Evolutionary conservation across 805 yeast genomes (phyloP).

Genomic region (Candida ponderosae): DNA sequence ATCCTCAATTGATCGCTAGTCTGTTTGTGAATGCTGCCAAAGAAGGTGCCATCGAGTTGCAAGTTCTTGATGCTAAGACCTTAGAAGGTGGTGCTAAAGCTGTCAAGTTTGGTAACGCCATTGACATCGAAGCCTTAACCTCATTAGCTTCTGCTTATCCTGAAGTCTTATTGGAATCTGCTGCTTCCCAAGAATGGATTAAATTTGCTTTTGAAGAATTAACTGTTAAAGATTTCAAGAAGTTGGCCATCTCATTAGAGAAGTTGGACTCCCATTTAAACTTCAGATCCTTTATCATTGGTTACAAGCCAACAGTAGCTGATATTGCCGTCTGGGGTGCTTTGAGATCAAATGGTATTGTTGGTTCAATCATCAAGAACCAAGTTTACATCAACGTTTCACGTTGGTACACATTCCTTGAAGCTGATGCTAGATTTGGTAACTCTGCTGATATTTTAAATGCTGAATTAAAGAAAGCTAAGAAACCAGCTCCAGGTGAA

Average conservation of each 20-base stretch:
- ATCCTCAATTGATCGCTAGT: slow-evolving; percentile 71
- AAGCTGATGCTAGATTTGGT: slow-evolving; percentile 60
- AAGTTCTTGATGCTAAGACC: slow-evolving; percentile 67
- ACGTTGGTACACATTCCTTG: slow-evolving; percentile 86
- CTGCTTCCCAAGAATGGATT: slow-evolving; percentile 52
- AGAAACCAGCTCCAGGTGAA: slow-evolving; percentile 45
- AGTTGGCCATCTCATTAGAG: slow-evolving; percentile 69
- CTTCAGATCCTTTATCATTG: slow-evolving; percentile 73
- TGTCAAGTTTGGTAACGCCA: slow-evolving; percentile 34
- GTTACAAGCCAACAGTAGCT: slow-evolving; percentile 60
- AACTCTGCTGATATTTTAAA: slow-evolving; percentile 58
- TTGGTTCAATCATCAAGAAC: slow-evolving; percentile 84
- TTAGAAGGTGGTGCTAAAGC: slow-evolving; percentile 44
- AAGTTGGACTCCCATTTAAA: slow-evolving; percentile 76
- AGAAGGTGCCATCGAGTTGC: slow-evolving; percentile 46
- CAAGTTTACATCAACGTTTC: slow-evolving; percentile 79
- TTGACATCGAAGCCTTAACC: slow-evolving; percentile 37
- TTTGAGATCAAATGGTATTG: slow-evolving; percentile 85
- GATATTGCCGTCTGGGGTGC: slow-evolving; percentile 93
- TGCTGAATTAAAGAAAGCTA: slow-evolving; percentile 64
- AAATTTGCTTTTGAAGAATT: slow-evolving; percentile 60
- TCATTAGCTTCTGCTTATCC: slow-evolving; percentile 49
- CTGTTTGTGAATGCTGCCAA: slow-evolving; percentile 54
- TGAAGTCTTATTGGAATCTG: slow-evolving; percentile 23
- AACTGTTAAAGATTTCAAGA: slow-evolving; percentile 82